Evolutionary conservation across 257 asterid species (phyloP).

Genomic region (Galeopsis tetrahit): DNA sequence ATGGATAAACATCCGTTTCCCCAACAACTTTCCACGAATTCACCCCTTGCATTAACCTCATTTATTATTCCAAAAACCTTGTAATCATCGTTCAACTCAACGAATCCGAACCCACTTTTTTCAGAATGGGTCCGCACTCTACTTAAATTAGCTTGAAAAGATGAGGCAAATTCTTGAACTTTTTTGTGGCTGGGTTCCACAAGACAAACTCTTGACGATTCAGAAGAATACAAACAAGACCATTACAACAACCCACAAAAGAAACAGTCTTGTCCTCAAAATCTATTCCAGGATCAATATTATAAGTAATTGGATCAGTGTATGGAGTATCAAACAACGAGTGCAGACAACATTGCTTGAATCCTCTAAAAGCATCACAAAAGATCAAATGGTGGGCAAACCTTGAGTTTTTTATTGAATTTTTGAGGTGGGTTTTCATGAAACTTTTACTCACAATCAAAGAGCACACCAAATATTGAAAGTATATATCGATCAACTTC

Average conservation of each 20-base stretch:
- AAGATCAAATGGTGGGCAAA: conserved; percentile 22
- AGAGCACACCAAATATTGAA: no score
- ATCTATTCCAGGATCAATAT: background rate
- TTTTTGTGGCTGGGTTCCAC: conserved; percentile 50
- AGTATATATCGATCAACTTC: no score
- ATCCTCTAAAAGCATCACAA: background rate
- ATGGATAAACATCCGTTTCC: conserved; percentile 22
- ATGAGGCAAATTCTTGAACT: conserved; percentile 39
- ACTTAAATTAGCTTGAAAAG: background rate
- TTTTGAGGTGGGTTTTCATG: conserved; percentile 23
- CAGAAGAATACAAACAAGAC: conserved; percentile 43
- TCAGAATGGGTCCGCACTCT: background rate
- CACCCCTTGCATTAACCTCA: no score
- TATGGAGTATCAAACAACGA: conserved; percentile 33
- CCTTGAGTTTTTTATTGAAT: background rate
- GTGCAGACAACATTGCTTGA: conserved; percentile 36
- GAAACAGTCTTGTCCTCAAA: background rate
- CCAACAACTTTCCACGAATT: conserved; percentile 44
- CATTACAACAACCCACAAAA: conserved; percentile 53
- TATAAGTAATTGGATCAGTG: background rate
- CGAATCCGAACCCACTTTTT: conserved; percentile 53
- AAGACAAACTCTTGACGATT: conserved; percentile 21
- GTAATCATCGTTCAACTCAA: conserved; percentile 45
- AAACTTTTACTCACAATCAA: conserved; percentile 18
- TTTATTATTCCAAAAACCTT: background rate